phyloP scores from a whole-genome alignment of 73 alveolate genomes.

The Diophrys sp. region DNA sequence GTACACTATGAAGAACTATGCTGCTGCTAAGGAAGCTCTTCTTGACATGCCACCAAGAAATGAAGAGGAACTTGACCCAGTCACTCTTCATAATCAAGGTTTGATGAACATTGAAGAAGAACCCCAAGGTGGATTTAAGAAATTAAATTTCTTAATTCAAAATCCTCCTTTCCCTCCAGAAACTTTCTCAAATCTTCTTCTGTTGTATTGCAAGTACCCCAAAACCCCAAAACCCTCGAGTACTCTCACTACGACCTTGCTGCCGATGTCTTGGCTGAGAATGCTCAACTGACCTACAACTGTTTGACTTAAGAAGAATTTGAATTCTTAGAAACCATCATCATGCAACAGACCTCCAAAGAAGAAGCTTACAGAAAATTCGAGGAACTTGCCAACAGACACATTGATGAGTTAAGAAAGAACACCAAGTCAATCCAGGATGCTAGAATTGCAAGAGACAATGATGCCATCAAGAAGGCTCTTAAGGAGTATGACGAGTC shows the following conservation, averaged over 20 bases:
- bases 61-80: constrained; percentile 99
- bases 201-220: constrained; percentile 98
- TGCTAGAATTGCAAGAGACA: constrained; percentile 92
- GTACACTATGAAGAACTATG: constrained; percentile 91
- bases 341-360: constrained; percentile 91
- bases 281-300: constrained; percentile 92
- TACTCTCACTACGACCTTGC: constrained; percentile 93
- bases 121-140: constrained; percentile 96
- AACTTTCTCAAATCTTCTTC: constrained; percentile 94
- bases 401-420: constrained; percentile 91
- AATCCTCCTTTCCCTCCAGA: constrained; percentile 99
- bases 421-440: constrained; percentile 90
- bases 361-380: constrained; percentile 97
- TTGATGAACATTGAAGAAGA: constrained; percentile 97
- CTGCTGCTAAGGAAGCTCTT: constrained; percentile 98
- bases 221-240: too few relatives aligned
- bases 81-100: constrained; percentile 98
- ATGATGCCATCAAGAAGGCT: constrained; percentile 86
- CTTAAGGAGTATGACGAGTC: constrained; percentile 91
- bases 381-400: constrained; percentile 94
- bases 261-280: constrained; percentile 96
- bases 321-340: constrained; percentile 95
- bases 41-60: constrained; percentile 99
- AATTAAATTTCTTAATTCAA: constrained; percentile 79
- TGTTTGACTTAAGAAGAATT: constrained; percentile 85